phyloP scores from a whole-genome alignment of 2,329 filamentous ascomycete genomes.

The Talaromyces islandicus region DNA sequence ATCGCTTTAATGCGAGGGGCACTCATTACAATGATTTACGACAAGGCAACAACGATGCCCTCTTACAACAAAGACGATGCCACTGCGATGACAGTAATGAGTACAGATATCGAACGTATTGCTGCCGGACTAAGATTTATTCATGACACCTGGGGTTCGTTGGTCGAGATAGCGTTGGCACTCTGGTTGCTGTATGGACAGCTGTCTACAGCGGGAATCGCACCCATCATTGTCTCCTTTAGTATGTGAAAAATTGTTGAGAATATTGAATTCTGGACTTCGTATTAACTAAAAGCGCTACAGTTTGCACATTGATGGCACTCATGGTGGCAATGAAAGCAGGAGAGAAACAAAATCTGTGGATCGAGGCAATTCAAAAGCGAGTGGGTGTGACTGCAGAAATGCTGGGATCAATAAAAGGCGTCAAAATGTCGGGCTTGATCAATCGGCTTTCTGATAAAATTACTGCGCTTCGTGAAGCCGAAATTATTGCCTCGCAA shows the following conservation, averaged over 20 bases:
- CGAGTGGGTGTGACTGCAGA: background rate
- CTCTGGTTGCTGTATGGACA: background rate
- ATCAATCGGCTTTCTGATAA: background rate
- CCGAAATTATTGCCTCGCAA: background rate
- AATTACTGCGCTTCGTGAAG: background rate
- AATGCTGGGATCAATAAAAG: background rate
- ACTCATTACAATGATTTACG: background rate
- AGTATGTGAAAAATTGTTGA: background rate
- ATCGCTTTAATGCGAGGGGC: background rate
- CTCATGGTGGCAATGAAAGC: background rate
- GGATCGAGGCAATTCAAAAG: background rate
- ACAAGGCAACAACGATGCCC: background rate
- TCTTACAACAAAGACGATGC: background rate
- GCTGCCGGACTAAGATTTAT: background rate
- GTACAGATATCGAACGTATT: background rate
- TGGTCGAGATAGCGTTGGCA: background rate
- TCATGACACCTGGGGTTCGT: background rate
- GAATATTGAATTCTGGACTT: too few species aligned
- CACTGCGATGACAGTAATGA: background rate
- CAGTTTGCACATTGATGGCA: background rate
- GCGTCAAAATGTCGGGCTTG: background rate
- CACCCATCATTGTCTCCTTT: background rate
- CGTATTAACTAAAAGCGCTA: background rate
- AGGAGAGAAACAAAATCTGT: background rate
- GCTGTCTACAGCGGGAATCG: background rate